Evolutionary conservation across 192 early-diverging fungal genomes (phyloP).

Genomic region (Spinellus fusiger): DNA sequence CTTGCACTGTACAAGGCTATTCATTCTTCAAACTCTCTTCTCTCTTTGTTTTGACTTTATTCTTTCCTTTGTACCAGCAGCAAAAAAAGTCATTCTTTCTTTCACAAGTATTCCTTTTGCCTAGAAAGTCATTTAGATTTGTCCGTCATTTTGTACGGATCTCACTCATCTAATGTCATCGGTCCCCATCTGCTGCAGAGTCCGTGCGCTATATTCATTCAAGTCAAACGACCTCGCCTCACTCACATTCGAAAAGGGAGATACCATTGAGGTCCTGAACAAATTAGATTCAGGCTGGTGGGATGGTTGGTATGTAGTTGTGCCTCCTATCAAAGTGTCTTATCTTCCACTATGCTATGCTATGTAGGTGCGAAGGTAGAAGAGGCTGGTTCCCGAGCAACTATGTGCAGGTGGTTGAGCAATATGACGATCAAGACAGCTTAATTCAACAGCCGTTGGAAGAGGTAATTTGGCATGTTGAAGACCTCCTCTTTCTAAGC

Average conservation of each 20-base stretch:
- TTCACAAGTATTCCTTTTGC: too few relatives aligned
- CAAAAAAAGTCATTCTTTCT: too few relatives aligned
- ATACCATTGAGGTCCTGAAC: constrained; percentile 86
- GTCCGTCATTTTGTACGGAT: too few relatives aligned
- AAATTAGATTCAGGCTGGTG: constrained; percentile 95
- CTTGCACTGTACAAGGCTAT: too few relatives aligned
- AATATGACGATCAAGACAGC: not conserved
- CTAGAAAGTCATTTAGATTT: too few relatives aligned
- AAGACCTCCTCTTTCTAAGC: not conserved
- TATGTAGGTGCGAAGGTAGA: constrained; percentile 46
- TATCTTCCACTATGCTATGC: too few relatives aligned
- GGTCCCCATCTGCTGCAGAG: constrained; percentile 27
- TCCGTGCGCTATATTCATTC: constrained; percentile 87
- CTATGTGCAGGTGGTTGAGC: constrained; percentile 59
- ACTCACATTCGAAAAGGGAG: constrained; percentile 78
- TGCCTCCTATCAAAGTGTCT: too few relatives aligned
- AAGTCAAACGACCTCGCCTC: constrained; percentile 70
- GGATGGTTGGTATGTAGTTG: constrained; percentile 83
- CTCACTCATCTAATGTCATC: too few relatives aligned
- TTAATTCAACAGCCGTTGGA: not conserved
- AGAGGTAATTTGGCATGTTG: not conserved
- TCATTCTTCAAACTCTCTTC: too few relatives aligned
- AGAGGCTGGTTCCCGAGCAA: constrained; percentile 92
- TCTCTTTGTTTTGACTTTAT: too few relatives aligned
- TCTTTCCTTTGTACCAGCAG: too few relatives aligned